phyloP scores from a whole-genome alignment of 352 stramenopile species.

The Phytophthora fragariae region DNA sequence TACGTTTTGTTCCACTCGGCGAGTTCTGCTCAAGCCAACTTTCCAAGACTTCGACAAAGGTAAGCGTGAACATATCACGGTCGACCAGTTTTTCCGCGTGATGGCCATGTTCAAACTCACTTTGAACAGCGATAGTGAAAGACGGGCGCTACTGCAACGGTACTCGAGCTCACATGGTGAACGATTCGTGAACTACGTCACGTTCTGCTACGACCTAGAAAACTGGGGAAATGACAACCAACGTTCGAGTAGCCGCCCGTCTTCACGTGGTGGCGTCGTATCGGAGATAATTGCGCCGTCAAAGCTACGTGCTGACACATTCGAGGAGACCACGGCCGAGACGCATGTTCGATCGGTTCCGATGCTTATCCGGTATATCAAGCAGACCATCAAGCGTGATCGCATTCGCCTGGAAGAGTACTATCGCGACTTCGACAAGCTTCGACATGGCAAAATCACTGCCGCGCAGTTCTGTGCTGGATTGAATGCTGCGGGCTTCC shows the following conservation, averaged over 20 bases:
- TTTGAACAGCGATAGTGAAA: constrained; percentile 56
- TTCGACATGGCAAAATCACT: constrained; percentile 83
- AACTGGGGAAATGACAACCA: constrained; percentile 54
- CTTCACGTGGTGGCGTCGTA: constrained; percentile 50
- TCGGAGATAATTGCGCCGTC: constrained; percentile 71
- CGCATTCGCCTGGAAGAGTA: constrained; percentile 85
- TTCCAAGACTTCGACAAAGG: constrained; percentile 89
- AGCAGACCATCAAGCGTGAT: constrained; percentile 82
- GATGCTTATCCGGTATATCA: constrained; percentile 84
- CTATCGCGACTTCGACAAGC: constrained; percentile 87
- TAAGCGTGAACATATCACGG: constrained; percentile 76
- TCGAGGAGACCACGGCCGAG: constrained; percentile 44
- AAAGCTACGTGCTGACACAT: constrained; percentile 47
- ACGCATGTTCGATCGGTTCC: constrained; percentile 55
- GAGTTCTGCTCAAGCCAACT: constrained; percentile 78
- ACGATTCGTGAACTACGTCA: constrained; percentile 86
- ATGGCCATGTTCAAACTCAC: constrained; percentile 83
- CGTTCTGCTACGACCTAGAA: constrained; percentile 84
- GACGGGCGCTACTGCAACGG: constrained; percentile 64
- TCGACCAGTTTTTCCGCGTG: constrained; percentile 86
- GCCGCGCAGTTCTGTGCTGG: constrained; percentile 68
- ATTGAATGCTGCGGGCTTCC: constrained; percentile 60
- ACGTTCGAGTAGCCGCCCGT: constrained; percentile 37
- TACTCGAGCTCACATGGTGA: constrained; percentile 80
- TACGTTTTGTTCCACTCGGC: constrained; percentile 60